Evolutionary conservation across 2,329 filamentous ascomycete species (phyloP).

Genomic region (Epichloe festucae): DNA sequence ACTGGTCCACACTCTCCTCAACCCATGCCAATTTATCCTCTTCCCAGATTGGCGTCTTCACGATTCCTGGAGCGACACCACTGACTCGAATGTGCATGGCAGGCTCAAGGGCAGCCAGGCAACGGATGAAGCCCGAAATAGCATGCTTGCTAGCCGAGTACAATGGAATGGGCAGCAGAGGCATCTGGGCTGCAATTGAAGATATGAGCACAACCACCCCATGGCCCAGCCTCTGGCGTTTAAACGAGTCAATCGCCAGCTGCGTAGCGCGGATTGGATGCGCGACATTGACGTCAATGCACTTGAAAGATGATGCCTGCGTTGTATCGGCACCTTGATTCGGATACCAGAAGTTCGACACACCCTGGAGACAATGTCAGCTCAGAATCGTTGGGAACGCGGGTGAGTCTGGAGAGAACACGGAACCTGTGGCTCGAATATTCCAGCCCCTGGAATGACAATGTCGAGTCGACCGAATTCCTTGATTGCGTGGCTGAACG

Average conservation of each 20-base stretch:
- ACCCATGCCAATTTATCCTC: slow-evolving; percentile 23
- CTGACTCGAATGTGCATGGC: slow-evolving; percentile 17
- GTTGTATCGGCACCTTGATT: slow-evolving; percentile 2
- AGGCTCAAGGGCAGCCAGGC: slow-evolving; percentile 17
- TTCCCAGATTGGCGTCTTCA: slow-evolving; percentile 25
- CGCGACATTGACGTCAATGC: slow-evolving; percentile 18
- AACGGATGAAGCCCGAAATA: slow-evolving; percentile 19
- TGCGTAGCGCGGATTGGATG: slow-evolving; percentile 20
- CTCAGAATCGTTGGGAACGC: background rate
- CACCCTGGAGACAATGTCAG: slow-evolving; percentile 1
- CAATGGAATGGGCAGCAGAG: slow-evolving; percentile 13
- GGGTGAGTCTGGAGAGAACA: background rate
- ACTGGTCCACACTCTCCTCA: slow-evolving; percentile 14
- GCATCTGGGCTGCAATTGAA: slow-evolving; percentile 14
- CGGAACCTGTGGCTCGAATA: slow-evolving; percentile 2
- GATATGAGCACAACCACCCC: slow-evolving; percentile 14
- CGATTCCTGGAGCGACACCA: slow-evolving; percentile 23
- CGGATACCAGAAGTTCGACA: slow-evolving; percentile 2
- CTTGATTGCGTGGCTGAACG: slow-evolving; percentile 16
- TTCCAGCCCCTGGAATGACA: slow-evolving; percentile 2
- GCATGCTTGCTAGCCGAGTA: slow-evolving; percentile 18
- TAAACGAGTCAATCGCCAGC: slow-evolving; percentile 17
- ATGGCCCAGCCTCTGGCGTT: slow-evolving; percentile 8
- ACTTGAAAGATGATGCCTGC: slow-evolving; percentile 2
- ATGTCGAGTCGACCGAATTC: slow-evolving; percentile 4